phyloP scores from a whole-genome alignment of 805 yeast species.

The Wickerhamiella slavikovae region DNA sequence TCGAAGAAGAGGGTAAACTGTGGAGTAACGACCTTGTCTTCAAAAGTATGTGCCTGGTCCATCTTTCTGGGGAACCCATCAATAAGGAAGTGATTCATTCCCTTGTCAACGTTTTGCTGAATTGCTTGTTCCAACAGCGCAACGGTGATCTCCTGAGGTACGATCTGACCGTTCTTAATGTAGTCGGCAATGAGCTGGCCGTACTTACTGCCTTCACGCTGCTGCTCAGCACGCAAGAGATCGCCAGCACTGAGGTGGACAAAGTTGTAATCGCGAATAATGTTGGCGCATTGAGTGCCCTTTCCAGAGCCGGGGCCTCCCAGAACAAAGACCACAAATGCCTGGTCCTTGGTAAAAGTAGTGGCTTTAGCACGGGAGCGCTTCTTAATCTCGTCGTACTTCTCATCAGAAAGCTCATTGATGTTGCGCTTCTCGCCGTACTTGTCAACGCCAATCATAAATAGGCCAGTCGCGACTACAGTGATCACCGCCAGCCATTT shows the following conservation, averaged over 20 bases:
- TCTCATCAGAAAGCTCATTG: constrained; percentile 14
- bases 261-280: constrained; percentile 63
- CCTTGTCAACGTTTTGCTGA: constrained; percentile 27
- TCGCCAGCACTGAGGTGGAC: constrained; percentile 94
- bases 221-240: constrained; percentile 78
- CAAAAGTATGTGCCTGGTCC: constrained; percentile 96
- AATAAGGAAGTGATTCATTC: constrained; percentile 42
- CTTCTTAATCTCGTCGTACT: constrained; percentile 21
- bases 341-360: constrained; percentile 44
- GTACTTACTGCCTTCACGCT: constrained; percentile 56
- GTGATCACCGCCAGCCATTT: constrained; percentile 16
- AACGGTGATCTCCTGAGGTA: constrained; percentile 81
- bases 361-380: constrained; percentile 17
- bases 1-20: constrained; percentile 23
- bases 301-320: constrained; percentile 99
- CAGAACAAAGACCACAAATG: constrained; percentile 68
- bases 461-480: constrained; percentile 16
- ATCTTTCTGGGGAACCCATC: constrained; percentile 97
- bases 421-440: constrained; percentile 14
- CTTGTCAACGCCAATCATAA: constrained; percentile 14
- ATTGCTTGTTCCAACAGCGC: constrained; percentile 70
- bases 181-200: constrained; percentile 71
- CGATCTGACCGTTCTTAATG: constrained; percentile 76
- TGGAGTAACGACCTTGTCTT: constrained; percentile 32
- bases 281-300: constrained; percentile 84